Evolutionary conservation across 306 rosid species (phyloP).

Genomic region (Citrullus amarus): DNA sequence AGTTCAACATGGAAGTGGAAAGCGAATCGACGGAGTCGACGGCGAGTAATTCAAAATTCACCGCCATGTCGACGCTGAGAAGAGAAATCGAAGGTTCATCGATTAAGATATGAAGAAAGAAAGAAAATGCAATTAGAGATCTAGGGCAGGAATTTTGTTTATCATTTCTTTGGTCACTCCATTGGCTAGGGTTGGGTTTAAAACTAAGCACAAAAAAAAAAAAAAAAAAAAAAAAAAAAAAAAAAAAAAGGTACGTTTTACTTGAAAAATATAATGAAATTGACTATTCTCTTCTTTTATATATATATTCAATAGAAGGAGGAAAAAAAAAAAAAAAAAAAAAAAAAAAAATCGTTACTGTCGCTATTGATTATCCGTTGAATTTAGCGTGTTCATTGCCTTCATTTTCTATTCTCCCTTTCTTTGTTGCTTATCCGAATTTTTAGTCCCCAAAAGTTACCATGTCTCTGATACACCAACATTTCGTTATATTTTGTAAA

Average conservation of each 20-base stretch:
- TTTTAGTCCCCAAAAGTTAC: too few relatives aligned
- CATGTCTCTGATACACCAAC: too few relatives aligned
- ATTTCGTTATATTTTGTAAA: too few relatives aligned
- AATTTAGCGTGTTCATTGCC: neutral
- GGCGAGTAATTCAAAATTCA: constrained; percentile 4
- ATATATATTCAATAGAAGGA: neutral
- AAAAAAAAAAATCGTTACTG: neutral
- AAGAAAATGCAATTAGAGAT: constrained; percentile 5
- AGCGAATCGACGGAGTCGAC: constrained; percentile 2
- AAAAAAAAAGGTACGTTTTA: neutral
- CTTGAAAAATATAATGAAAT: neutral
- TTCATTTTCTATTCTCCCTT: neutral
- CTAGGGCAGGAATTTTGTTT: constrained; percentile 13
- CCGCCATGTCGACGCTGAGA: neutral
- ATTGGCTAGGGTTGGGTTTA: constrained; percentile 1
- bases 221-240: too few relatives aligned
- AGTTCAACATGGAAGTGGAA: constrained; percentile 6
- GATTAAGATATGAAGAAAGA: neutral
- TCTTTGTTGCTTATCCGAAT: neutral
- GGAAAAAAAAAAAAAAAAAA: too few relatives aligned
- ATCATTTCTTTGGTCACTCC: neutral
- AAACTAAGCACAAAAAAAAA: neutral
- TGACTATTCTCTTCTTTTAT: neutral
- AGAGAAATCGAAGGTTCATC: neutral
- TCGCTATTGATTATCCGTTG: neutral